phyloP scores from a whole-genome alignment of 2,329 filamentous ascomycete genomes.

The Teratosphaeria zuluensis region DNA sequence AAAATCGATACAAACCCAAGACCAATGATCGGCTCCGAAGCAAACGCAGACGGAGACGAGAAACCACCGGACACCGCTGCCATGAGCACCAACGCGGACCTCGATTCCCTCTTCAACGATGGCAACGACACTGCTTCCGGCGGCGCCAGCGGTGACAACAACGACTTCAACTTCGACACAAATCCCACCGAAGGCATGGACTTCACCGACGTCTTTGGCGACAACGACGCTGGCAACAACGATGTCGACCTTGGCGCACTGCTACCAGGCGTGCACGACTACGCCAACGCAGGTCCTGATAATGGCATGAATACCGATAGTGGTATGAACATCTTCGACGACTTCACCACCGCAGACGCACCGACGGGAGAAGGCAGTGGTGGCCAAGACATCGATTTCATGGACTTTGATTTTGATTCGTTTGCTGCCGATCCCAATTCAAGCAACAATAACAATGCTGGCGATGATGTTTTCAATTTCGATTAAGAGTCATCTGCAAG shows the following conservation, averaged over 20 bases:
- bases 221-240: conserved; percentile 7
- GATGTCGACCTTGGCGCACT: conserved; percentile 28
- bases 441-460: background rate
- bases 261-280: conserved; percentile 32
- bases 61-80: conserved; percentile 16
- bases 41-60: conserved; percentile 12
- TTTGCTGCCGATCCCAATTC: background rate
- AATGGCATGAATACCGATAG: background rate
- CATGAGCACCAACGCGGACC: conserved; percentile 20
- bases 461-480: background rate
- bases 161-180: conserved; percentile 27
- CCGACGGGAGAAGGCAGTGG: conserved; percentile 1
- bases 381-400: background rate
- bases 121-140: conserved; percentile 2
- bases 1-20: conserved; percentile 7
- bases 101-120: conserved; percentile 26
- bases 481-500: background rate
- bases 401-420: conserved; percentile 1
- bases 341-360: conserved; percentile 6
- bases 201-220: conserved; percentile 14
- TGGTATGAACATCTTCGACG: background rate
- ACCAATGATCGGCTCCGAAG: conserved; percentile 1
- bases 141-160: conserved; percentile 2
- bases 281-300: conserved; percentile 24
- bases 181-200: background rate